These are phyloP conservation scores for Phialophora chinensis DNA, from an alignment of 2,329 filamentous ascomycete genomes.

Conservation along the genomic window DNA sequence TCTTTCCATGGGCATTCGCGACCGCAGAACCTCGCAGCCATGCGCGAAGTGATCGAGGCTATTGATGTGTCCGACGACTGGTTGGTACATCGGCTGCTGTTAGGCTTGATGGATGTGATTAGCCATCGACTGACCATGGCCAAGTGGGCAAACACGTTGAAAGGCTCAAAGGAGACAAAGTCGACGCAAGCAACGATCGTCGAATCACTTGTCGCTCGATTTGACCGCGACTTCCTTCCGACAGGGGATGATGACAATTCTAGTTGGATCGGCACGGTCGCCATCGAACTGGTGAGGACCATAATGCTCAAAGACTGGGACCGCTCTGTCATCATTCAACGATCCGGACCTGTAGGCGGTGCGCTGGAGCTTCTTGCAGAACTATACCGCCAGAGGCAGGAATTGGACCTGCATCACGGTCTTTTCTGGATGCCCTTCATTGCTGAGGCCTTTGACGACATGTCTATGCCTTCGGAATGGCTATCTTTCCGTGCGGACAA, in stretches of 20 bases:
- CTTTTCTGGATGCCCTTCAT: slow-evolving; percentile 75
- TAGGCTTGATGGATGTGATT: slow-evolving; percentile 33
- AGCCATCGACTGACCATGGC: slow-evolving; percentile 32
- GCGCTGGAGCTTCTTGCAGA: slow-evolving; percentile 75
- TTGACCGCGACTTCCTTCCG: slow-evolving; percentile 26
- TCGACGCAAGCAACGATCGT: slow-evolving; percentile 27
- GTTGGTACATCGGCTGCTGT: slow-evolving; percentile 31
- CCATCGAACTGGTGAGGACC: slow-evolving; percentile 46
- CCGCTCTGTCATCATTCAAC: slow-evolving; percentile 71
- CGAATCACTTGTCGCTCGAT: slow-evolving; percentile 46
- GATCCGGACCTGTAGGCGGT: slow-evolving; percentile 74
- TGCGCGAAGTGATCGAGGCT: slow-evolving; percentile 24
- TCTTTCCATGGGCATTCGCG: slow-evolving; percentile 12
- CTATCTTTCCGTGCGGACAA: slow-evolving; percentile 65
- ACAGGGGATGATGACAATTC: slow-evolving; percentile 15
- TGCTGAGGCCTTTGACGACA: slow-evolving; percentile 74
- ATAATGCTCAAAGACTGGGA: slow-evolving; percentile 83
- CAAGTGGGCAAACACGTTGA: slow-evolving; percentile 26
- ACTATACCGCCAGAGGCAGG: slow-evolving; percentile 71
- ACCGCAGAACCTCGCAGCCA: not conserved
- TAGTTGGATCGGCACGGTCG: slow-evolving; percentile 30
- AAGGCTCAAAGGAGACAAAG: slow-evolving; percentile 9
- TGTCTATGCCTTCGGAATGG: slow-evolving; percentile 77
- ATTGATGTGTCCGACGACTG: slow-evolving; percentile 34
- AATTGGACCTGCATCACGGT: slow-evolving; percentile 68